Conservation (phyloP, 2,329 filamentous ascomycete genomes). For the Hypoxylon sp. region DNA sequence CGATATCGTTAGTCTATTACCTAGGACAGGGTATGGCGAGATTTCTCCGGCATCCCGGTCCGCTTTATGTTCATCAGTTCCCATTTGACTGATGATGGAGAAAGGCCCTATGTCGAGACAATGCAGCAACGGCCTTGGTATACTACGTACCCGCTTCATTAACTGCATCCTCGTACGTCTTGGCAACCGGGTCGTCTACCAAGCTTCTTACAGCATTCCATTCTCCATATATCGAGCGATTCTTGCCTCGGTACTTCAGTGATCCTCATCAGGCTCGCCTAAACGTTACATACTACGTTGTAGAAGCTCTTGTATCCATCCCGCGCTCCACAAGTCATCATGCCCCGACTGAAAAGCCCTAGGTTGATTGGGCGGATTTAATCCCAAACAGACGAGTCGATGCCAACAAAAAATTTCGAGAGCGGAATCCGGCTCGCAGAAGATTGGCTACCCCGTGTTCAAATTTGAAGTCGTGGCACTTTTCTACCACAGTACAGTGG, state of each 20-base stretch:
- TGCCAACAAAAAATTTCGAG: conserved; percentile 30
- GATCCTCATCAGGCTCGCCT: conserved; percentile 43
- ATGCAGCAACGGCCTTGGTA: conserved; percentile 41
- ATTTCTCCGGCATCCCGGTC: conserved; percentile 51
- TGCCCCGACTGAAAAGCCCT: conserved; percentile 21
- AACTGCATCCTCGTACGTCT: conserved; percentile 42
- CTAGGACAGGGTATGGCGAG: conserved; percentile 38
- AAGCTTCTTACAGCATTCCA: conserved; percentile 38
- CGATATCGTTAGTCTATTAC: conserved; percentile 23
- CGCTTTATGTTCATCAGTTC: conserved; percentile 38
- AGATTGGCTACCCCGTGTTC: conserved; percentile 36
- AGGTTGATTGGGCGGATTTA: conserved; percentile 41
- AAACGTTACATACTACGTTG: conserved; percentile 48
- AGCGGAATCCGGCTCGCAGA: conserved; percentile 38
- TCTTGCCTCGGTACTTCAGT: conserved; percentile 43
- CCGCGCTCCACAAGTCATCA: conserved; percentile 43
- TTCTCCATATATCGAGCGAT: conserved; percentile 39
- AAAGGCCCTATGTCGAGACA: conserved; percentile 29
- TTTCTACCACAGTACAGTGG: conserved; percentile 35
- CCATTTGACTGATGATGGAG: conserved; percentile 30
- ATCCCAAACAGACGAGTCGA: conserved; percentile 35
- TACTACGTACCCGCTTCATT: conserved; percentile 40
- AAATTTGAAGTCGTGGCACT: conserved; percentile 41
- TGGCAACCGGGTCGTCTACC: conserved; percentile 39
- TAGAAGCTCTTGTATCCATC: conserved; percentile 42